Conservation (phyloP, 176 grass and related monocot species). For the Elymus sibiricus region DNA sequence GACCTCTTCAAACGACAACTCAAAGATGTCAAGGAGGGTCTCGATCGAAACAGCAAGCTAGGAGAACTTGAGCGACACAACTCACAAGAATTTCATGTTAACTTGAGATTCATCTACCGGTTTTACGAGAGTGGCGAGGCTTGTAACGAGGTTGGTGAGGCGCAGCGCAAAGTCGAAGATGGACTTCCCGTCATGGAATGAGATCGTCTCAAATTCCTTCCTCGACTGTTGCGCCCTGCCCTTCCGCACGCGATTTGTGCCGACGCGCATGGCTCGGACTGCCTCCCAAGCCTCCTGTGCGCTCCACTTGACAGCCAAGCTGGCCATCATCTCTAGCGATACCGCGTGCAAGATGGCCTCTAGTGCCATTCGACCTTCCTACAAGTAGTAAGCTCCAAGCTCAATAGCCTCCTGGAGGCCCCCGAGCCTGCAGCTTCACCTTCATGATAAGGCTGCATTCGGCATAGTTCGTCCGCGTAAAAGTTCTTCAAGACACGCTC, state of each 20-base stretch:
- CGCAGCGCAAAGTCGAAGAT: neutral
- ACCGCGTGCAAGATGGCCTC: neutral
- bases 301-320: neutral
- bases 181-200: neutral
- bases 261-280: neutral
- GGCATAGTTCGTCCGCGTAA: neutral
- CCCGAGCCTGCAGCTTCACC: neutral
- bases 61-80: neutral
- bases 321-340: neutral
- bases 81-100: neutral
- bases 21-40: neutral
- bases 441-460: neutral
- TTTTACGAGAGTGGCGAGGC: neutral
- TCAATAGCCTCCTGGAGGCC: neutral
- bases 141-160: neutral
- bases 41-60: neutral
- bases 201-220: neutral
- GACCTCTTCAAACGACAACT: neutral
- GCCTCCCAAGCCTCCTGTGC: neutral
- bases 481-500: neutral
- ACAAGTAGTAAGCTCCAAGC: neutral
- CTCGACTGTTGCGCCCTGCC: neutral
- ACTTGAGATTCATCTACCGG: neutral
- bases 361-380: neutral
- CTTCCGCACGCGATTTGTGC: neutral